These are phyloP conservation scores for Aureobasidium sp. DNA, from an alignment of 2,329 filamentous ascomycete species.

Conservation along the genomic window DNA sequence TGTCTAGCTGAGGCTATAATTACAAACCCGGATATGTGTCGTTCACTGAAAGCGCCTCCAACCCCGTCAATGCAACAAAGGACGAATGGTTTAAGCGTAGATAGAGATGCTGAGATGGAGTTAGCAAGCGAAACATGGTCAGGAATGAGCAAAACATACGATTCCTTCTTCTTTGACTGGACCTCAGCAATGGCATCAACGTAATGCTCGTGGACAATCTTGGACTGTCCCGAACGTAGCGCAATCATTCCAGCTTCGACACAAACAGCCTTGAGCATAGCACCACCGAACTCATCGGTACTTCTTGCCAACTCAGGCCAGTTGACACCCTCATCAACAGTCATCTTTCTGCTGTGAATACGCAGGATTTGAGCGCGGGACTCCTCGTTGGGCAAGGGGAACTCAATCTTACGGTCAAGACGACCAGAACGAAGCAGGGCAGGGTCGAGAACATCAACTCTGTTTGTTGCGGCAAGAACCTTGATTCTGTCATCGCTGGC, in stretches of 20 bases:
- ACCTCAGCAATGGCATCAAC: conserved; percentile 98
- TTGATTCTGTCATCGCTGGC: conserved; percentile 96
- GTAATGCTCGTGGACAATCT: conserved; percentile 97
- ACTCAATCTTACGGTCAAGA: conserved; percentile 95
- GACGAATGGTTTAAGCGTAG: conserved; percentile 16
- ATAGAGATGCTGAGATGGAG: conserved; percentile 15
- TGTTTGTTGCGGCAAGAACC: conserved; percentile 89
- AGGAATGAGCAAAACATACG: conserved; percentile 1
- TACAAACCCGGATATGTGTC: conserved; percentile 13
- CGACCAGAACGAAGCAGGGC: conserved; percentile 86
- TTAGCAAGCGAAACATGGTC: neutral
- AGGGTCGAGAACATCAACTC: conserved; percentile 87
- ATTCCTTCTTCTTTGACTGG: conserved; percentile 88
- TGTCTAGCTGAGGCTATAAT: conserved; percentile 16
- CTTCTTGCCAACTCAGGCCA: conserved; percentile 93
- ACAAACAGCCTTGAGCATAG: conserved; percentile 96
- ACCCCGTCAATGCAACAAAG: conserved; percentile 13
- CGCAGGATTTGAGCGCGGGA: conserved; percentile 93
- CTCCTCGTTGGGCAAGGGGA: conserved; percentile 95
- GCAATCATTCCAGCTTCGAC: conserved; percentile 99
- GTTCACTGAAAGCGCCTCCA: conserved; percentile 7
- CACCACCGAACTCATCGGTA: conserved; percentile 97
- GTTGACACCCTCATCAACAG: conserved; percentile 85
- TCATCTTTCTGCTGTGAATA: conserved; percentile 98
- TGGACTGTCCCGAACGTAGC: conserved; percentile 84